A percentile compares a stretch with the other conserved stretches of the same genome.
These are phyloP conservation scores for Phellopilus nigrolimitatus DNA, from an alignment of 1,284 basidiomycete genomes.

Conservation along the genomic window DNA sequence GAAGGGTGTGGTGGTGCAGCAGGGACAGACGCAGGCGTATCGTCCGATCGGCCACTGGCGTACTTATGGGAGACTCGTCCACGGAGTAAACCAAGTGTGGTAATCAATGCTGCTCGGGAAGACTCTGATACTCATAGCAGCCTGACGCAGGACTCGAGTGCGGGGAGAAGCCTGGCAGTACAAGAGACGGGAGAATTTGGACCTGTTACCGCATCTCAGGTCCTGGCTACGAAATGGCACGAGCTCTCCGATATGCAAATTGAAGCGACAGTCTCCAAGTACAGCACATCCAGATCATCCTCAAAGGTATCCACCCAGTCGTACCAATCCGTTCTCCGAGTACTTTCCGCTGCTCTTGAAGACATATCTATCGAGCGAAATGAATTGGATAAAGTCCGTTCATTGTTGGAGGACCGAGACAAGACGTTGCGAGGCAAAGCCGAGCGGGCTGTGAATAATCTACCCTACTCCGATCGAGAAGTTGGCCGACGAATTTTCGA, in stretches of 20 bases:
- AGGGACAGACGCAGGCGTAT: background rate
- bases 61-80: constrained; percentile 16
- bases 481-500: constrained; percentile 60
- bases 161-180: constrained; percentile 2
- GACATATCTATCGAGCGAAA: constrained; percentile 49
- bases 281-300: constrained; percentile 39
- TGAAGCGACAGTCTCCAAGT: constrained; percentile 49
- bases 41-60: constrained; percentile 9
- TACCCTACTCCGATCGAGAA: constrained; percentile 58
- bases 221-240: constrained; percentile 65
- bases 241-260: constrained; percentile 68
- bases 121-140: background rate
- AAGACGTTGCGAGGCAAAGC: constrained; percentile 42
- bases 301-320: constrained; percentile 47
- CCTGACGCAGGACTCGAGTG: background rate
- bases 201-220: constrained; percentile 34
- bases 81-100: too few species aligned
- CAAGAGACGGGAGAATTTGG: constrained; percentile 20
- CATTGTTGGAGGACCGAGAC: constrained; percentile 53
- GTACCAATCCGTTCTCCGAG: constrained; percentile 62
- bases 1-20: background rate
- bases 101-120: background rate
- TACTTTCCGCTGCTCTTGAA: constrained; percentile 60
- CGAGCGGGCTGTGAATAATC: constrained; percentile 47
- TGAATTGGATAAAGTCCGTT: constrained; percentile 58